Percentiles rank a stretch among this genome's conserved stretches.
phyloP scores from a whole-genome alignment of 768 basidiomycete genomes.

The Russula foetens region DNA sequence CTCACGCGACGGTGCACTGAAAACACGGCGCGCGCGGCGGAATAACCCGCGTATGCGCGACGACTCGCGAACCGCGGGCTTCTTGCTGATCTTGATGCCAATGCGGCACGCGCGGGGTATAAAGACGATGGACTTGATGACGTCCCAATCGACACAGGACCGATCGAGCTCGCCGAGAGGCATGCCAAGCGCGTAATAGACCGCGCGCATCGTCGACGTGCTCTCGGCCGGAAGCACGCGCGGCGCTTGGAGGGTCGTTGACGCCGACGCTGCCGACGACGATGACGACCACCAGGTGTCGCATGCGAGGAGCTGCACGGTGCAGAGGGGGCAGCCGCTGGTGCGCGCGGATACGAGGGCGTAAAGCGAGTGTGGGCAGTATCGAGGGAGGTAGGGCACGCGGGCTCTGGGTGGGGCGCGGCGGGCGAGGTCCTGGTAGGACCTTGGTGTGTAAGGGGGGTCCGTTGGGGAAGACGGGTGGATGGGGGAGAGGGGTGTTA shows the following conservation, averaged over 20 bases:
- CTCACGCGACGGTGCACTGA: not conserved
- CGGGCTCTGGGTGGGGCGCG: not conserved
- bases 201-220: not conserved
- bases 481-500: not conserved
- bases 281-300: not conserved
- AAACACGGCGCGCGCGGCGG: not conserved
- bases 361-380: not conserved
- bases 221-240: not conserved
- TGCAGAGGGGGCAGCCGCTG: not conserved
- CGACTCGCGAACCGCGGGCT: not conserved
- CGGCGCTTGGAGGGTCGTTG: not conserved
- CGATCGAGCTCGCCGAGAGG: not conserved
- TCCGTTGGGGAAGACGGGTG: not conserved
- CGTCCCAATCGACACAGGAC: constrained; percentile 3
- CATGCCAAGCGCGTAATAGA: not conserved
- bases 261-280: not conserved
- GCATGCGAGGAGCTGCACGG: constrained; percentile 1
- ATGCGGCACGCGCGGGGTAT: not conserved
- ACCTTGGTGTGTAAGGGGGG: not conserved
- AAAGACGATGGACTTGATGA: not conserved
- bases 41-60: constrained; percentile 1
- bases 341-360: not conserved
- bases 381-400: constrained; percentile 3
- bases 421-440: not conserved
- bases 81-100: not conserved